Percentiles rank a stretch among this genome's conserved stretches.
phyloP scores from a whole-genome alignment of 805 yeast genomes.

The Starmerella sirachaensis region DNA sequence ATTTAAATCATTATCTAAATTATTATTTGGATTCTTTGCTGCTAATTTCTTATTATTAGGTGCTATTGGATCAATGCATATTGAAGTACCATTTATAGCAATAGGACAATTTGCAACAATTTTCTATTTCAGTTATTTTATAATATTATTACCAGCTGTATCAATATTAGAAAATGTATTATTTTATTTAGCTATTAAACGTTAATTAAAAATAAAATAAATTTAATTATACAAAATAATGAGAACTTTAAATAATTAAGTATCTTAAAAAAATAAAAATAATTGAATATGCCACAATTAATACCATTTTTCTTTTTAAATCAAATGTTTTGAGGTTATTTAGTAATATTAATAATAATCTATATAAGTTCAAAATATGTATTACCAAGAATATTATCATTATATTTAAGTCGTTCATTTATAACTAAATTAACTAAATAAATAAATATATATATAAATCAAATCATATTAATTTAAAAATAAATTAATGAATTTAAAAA shows the following conservation, averaged over 20 bases:
- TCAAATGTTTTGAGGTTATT: background rate
- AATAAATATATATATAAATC: background rate
- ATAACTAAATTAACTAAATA: background rate
- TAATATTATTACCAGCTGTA: no score
- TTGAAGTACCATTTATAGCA: no score
- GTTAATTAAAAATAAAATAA: no score
- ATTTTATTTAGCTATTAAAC: no score
- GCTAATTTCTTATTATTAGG: background rate
- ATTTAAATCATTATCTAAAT: no score
- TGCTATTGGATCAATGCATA: no score
- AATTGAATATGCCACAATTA: background rate
- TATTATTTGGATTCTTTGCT: no score
- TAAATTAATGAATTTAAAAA: background rate
- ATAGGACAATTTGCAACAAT: no score
- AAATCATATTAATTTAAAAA: background rate
- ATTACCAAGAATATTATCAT: constrained; percentile 1
- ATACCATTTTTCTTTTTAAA: background rate
- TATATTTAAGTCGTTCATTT: background rate
- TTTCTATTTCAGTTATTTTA: no score
- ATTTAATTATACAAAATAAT: no score
- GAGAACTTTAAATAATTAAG: constrained; percentile 1
- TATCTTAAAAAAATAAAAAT: background rate
- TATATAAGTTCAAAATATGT: background rate
- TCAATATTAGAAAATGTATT: no score
- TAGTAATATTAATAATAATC: background rate